Percentiles rank a stretch among this genome's conserved stretches.
Evolutionary conservation across 2,329 filamentous ascomycete species (phyloP).

Genomic region (Botrytis tulipae): DNA sequence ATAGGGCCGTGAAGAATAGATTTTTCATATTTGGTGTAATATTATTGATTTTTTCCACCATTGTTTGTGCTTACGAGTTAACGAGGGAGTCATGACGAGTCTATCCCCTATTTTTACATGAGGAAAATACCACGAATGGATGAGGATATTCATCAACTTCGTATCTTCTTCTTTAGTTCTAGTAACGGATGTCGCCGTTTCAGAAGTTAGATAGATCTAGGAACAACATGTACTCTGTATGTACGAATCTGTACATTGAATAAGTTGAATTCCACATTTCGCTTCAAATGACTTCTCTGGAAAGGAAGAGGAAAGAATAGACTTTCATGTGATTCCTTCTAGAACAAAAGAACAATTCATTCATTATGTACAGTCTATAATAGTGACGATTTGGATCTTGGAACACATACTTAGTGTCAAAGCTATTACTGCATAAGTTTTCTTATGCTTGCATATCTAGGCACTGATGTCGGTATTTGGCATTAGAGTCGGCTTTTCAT

Average conservation of each 20-base stretch:
- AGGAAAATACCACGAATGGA: not conserved
- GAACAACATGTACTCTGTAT: not conserved
- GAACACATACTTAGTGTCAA: not conserved
- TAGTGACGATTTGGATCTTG: not conserved
- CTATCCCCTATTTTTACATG: not conserved
- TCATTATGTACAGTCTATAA: not conserved
- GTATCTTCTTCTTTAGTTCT: not conserved
- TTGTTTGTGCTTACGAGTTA: not conserved
- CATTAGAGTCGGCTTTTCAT: not conserved
- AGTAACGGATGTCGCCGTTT: not conserved
- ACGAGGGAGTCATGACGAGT: not conserved
- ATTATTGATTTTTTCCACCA: not conserved
- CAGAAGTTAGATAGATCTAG: not conserved
- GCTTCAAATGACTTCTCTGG: not conserved
- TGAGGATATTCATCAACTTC: not conserved
- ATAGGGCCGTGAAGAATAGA: slow-evolving; percentile 5
- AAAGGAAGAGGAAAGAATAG: not conserved
- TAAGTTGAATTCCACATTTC: not conserved
- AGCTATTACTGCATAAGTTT: not conserved
- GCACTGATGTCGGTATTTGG: not conserved
- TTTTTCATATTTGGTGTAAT: not conserved
- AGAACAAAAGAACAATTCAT: not conserved
- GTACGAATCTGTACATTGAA: not conserved
- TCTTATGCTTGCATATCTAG: not conserved
- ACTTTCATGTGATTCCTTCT: not conserved